Base-by-base conservation (phyloP, 1,139 yeast species). In the Kazachstania sp. region DNA sequence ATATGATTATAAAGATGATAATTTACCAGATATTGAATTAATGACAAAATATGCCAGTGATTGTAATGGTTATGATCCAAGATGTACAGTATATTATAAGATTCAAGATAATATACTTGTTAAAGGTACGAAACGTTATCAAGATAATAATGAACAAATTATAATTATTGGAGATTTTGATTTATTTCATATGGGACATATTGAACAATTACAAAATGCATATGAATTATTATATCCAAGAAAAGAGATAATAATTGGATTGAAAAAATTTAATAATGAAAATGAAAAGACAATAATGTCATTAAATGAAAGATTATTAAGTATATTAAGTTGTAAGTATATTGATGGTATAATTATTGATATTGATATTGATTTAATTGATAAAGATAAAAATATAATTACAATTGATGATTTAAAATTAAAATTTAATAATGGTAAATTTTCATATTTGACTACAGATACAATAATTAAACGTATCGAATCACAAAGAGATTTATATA, bases 101-200 rank as follows among this genome's bases (percentile, higher is more conserved):
- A 38, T 4, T 18, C n/a, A 31, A 12, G 47, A 51, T 46, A 39
- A 55, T 39, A 52, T 54, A 41, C 32, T 68, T 12, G 71, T 68
- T 20, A 55, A 57, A 47, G 69, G 73, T 26, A 4, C 11, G 13
- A 23, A 5, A 3, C 11, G 35, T 3, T 2, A 15, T 32, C 19
- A 36, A 3, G 13, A 7, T 3, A 23, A 8, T 2, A n/a, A n/a
- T n/a, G n/a, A 28, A 7, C 18, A 31, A 13, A 20, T 62, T 16
- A 66, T 71, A 48, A 86, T 84, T 2, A 29, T 42, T 11, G 97
- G 97, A 19, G 86, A 86, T 1, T 92, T 88, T 69, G 98, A 92
- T 65, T 72, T 92, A 52, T 88, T 92, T 67, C 90, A 88, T 63
- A 90, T 95, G 29, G 97, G 96, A 16, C 97, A 92, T 63, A 86